phyloP scores from a whole-genome alignment of 192 early-diverging fungal species.

The Haplosporangium gracile region DNA sequence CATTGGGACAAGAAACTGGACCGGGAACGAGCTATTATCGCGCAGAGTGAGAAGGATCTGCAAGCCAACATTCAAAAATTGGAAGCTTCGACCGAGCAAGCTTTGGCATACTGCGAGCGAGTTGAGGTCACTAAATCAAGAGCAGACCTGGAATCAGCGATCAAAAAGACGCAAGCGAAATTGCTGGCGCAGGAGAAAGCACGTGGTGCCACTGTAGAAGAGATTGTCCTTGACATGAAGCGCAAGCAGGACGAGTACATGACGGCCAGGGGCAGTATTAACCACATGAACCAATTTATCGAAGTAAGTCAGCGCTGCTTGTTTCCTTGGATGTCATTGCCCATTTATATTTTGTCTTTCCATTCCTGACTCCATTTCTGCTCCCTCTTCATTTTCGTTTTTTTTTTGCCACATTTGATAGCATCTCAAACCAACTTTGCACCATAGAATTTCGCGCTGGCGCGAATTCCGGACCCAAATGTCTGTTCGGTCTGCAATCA shows the following conservation, averaged over 20 bases:
- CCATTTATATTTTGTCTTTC: background rate
- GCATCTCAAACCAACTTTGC: conserved; percentile 68
- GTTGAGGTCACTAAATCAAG: conserved; percentile 64
- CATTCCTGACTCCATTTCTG: background rate
- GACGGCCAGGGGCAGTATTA: conserved; percentile 66
- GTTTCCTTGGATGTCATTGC: background rate
- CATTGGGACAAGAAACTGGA: conserved; percentile 69
- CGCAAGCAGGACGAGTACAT: conserved; percentile 64
- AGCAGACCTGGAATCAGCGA: conserved; percentile 70
- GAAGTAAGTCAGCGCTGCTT: conserved; percentile 44
- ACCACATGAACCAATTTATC: conserved; percentile 62
- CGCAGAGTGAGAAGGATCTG: conserved; percentile 33
- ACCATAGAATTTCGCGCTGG: conserved; percentile 74
- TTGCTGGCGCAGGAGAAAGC: conserved; percentile 68
- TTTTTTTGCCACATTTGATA: conserved; percentile 15
- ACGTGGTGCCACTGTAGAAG: conserved; percentile 69
- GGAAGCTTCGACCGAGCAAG: conserved; percentile 61
- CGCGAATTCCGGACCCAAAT: conserved; percentile 81
- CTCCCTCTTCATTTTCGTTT: background rate
- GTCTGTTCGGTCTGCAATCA: conserved; percentile 74
- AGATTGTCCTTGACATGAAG: conserved; percentile 68
- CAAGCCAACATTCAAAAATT: conserved; percentile 41
- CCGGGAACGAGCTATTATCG: conserved; percentile 47
- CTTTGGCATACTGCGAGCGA: conserved; percentile 72
- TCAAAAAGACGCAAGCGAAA: conserved; percentile 63